Evolutionary conservation across 1,284 basidiomycete species (phyloP).

Genomic region (Puccinia triticina): DNA sequence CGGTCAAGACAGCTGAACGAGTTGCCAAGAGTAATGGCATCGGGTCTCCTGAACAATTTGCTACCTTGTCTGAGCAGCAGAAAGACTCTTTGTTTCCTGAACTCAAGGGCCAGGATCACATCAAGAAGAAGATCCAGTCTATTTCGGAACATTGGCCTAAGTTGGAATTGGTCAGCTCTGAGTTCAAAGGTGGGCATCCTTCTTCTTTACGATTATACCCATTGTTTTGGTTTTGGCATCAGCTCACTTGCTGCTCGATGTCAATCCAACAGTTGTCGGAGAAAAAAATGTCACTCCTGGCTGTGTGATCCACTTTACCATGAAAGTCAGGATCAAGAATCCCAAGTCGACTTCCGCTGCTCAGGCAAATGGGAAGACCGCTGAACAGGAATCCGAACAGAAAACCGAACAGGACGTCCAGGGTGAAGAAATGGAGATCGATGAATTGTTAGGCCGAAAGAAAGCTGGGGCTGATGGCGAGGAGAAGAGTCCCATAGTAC

Average conservation of each 20-base stretch:
- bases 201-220: not conserved
- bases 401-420: conserved; percentile 62
- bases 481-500: conserved; percentile 68
- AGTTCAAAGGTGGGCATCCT: conserved; percentile 76
- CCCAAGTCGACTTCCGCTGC: conserved; percentile 60
- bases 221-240: not conserved
- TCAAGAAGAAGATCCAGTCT: conserved; percentile 59
- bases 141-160: conserved; percentile 76
- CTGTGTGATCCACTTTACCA: conserved; percentile 82
- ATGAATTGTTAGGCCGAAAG: conserved; percentile 70
- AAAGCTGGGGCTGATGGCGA: conserved; percentile 66
- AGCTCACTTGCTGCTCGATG: conserved; percentile 9
- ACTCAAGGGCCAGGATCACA: conserved; percentile 49
- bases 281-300: conserved; percentile 85
- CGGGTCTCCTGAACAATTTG: conserved; percentile 49
- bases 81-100: conserved; percentile 64
- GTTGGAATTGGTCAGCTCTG: conserved; percentile 78
- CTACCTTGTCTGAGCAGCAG: conserved; percentile 61
- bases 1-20: conserved; percentile 64
- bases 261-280: conserved; percentile 73
- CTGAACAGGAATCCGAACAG: conserved; percentile 32
- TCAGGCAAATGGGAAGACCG: not conserved
- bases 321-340: conserved; percentile 72
- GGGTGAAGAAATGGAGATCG: conserved; percentile 68
- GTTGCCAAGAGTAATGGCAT: conserved; percentile 62